These are phyloP conservation scores for Endocalyx cinctus DNA, from an alignment of 2,329 filamentous ascomycete genomes.

Conservation along the genomic window DNA sequence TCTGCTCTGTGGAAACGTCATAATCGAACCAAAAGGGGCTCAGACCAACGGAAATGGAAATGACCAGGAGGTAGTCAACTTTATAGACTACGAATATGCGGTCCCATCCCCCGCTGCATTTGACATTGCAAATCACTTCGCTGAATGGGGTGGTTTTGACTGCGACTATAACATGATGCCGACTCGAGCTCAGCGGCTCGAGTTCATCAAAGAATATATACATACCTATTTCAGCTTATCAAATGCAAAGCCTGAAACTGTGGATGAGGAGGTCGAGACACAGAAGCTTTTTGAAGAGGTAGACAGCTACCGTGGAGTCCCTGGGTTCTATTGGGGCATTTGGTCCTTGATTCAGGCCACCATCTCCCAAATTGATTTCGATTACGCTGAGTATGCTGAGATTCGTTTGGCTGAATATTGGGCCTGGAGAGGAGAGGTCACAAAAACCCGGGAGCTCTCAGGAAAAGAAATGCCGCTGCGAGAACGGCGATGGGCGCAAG, in stretches of 20 bases:
- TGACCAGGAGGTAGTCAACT: conserved; percentile 55
- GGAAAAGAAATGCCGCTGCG: conserved; percentile 52
- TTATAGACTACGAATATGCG: conserved; percentile 99
- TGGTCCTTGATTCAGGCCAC: conserved; percentile 94
- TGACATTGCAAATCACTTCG: conserved; percentile 96
- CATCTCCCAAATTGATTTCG: conserved; percentile 94
- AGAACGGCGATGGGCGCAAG: conserved; percentile 74
- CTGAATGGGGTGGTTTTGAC: conserved; percentile 96
- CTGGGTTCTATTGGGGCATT: conserved; percentile 87
- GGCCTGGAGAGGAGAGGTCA: conserved; percentile 76
- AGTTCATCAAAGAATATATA: conserved; percentile 83
- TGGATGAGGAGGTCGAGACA: conserved; percentile 57
- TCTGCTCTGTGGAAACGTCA: conserved; percentile 92
- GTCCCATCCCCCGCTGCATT: conserved; percentile 92
- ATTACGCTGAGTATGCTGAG: conserved; percentile 91
- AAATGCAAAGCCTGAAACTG: conserved; percentile 27
- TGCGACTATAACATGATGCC: conserved; percentile 86
- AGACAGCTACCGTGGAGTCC: conserved; percentile 80
- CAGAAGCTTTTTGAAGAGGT: conserved; percentile 73
- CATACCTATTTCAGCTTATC: conserved; percentile 61
- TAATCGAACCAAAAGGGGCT: conserved; percentile 59
- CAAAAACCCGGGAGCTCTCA: conserved; percentile 53
- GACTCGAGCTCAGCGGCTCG: conserved; percentile 67
- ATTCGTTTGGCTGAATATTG: conserved; percentile 84
- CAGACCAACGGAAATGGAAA: conserved; percentile 27